phyloP scores from a whole-genome alignment of 495 filamentous ascomycete genomes.

The Annulohypoxylon bovei region DNA sequence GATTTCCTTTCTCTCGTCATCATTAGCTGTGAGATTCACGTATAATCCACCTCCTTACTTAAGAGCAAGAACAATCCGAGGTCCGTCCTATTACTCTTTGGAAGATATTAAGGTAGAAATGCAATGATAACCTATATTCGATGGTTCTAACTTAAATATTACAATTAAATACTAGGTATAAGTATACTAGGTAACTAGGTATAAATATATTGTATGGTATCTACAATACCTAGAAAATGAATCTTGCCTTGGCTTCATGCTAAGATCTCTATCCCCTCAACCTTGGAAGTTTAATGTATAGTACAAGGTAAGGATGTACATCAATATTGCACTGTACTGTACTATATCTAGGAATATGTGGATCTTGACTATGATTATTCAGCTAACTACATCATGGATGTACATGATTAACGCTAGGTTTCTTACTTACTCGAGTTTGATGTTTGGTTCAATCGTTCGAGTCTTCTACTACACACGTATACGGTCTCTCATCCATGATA shows the following conservation, averaged over 20 bases:
- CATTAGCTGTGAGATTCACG: slow-evolving; percentile 36
- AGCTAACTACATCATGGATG: neutral
- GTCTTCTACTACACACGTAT: neutral
- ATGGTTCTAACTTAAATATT: slow-evolving; percentile 1
- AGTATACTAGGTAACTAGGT: too few relatives aligned
- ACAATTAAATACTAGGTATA: neutral
- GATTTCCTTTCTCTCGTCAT: slow-evolving; percentile 30
- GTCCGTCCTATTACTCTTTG: slow-evolving; percentile 4
- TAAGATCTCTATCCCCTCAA: neutral
- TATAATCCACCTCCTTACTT: slow-evolving; percentile 14
- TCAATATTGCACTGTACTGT: neutral
- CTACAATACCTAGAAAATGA: neutral
- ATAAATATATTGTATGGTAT: neutral
- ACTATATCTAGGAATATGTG: neutral
- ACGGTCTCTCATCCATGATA: neutral
- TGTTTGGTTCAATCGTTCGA: neutral
- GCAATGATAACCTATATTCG: slow-evolving; percentile 1
- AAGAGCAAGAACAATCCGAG: neutral
- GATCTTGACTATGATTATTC: slow-evolving; percentile 7
- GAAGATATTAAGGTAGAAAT: neutral
- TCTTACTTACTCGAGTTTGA: slow-evolving; percentile 12
- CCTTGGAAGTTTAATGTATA: slow-evolving; percentile 14
- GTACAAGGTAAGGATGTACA: neutral
- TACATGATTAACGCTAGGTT: slow-evolving; percentile 11
- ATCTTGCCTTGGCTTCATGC: slow-evolving; percentile 23